Conservation (phyloP, 164 flowering plant genomes). For the Annona cherimola region DNA sequence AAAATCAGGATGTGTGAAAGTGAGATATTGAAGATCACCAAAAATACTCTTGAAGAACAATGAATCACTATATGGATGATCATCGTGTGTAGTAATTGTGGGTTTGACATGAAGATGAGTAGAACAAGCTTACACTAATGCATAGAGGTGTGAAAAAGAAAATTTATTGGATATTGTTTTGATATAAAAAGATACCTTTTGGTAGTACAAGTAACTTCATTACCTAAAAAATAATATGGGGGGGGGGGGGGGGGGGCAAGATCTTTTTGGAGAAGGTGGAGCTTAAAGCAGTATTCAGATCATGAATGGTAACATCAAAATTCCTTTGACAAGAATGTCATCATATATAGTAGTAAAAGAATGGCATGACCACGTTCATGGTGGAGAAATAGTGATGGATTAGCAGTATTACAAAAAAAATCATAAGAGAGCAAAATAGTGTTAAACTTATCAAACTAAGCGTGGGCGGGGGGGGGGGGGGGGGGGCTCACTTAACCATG, state of each 20-base stretch:
- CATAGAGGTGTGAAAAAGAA: too few relatives aligned
- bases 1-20: constrained; percentile 10
- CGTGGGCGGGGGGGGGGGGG: neutral
- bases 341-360: too few relatives aligned
- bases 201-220: neutral
- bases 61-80: neutral
- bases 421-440: neutral
- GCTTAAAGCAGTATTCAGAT: too few relatives aligned
- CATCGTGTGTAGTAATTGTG: too few relatives aligned
- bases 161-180: neutral
- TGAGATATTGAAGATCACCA: constrained; percentile 6
- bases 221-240: constrained; percentile 2
- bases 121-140: too few relatives aligned
- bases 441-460: neutral
- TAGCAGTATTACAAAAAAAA: neutral
- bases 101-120: too few relatives aligned
- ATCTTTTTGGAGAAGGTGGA: too few relatives aligned
- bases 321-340: too few relatives aligned
- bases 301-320: too few relatives aligned
- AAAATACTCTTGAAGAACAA: neutral
- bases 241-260: neutral
- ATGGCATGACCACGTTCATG: neutral
- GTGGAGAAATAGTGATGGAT: constrained; percentile 11
- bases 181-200: neutral
- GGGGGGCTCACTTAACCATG: neutral